Evolutionary conservation across 257 asterid species (phyloP), one percentile per base, ranked within the genome.

Genomic region (Oldenlandia corymbosa): DNA sequence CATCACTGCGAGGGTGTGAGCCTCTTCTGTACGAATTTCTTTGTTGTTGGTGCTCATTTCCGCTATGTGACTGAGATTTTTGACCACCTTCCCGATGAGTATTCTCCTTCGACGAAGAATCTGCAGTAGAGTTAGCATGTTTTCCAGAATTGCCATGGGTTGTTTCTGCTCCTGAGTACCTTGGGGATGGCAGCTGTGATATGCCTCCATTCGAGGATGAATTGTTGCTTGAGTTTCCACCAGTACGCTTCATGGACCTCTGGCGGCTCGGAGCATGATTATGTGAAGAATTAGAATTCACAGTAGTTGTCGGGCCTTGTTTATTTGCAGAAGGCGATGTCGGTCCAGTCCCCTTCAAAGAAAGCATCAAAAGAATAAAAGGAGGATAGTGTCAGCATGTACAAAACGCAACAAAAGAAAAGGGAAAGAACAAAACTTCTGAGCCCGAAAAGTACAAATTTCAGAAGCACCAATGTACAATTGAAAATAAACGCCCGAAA

Each of bases 1-100:
- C 89, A 71, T 87, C 90, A 1, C 88, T 94, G 66, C 81, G 86
- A 59, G 72, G 63, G n/a, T 75, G 76, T 21, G 87, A 80, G 31
- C 88, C 88, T 42, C 91, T 83, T 63, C 88, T 85, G 54, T 66
- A 82, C 21, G 89, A 36, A 72, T 64, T 71, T 23, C 80, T 80
- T 12, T 78, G 93, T n/a, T 79, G 82, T 42, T 77, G 94, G 28
- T 72, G 76, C 61, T 79, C 90, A 67, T 72, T 80, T 10, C 79
- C 95, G 56, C 79, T 59, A 49, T 80, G 74, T 12, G 78, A 58
- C 45, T 79, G 81, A 66, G 72, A 64, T 66, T 83, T 78, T 5
- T 81, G 94, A 13, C 80, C 86, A 60, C 70, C 77, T 55, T 83
- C 87, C 70, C 73, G 74, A 43, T 74, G 77, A 5, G 58, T 45